These are phyloP conservation scores for Lactarius indigo DNA, from an alignment of 768 basidiomycete species.

Conservation along the genomic window DNA sequence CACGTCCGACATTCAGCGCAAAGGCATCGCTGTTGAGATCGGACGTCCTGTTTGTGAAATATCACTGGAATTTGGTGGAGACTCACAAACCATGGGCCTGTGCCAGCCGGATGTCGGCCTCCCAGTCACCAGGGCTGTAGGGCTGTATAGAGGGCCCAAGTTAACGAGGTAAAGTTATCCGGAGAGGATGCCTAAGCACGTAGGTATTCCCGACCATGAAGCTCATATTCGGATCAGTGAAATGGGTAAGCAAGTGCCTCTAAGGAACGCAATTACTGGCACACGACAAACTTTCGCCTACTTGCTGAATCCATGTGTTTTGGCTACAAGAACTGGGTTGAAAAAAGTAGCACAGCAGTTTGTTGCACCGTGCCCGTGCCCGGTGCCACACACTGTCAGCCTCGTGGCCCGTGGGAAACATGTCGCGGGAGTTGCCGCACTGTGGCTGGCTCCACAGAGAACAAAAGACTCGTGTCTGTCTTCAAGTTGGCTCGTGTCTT, in stretches of 20 bases:
- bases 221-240: slow-evolving; percentile 5
- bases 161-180: not conserved
- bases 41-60: not conserved
- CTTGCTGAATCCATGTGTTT: not conserved
- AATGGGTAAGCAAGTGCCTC: not conserved
- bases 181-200: not conserved
- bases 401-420: not conserved
- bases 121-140: slow-evolving; percentile 6
- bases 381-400: not conserved
- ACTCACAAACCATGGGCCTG: slow-evolving; percentile 16
- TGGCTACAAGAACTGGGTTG: not conserved
- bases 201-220: slow-evolving; percentile 20
- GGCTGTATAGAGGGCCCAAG: not conserved
- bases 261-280: slow-evolving; percentile 15
- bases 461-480: too few species aligned
- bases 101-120: slow-evolving; percentile 9
- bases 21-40: slow-evolving; percentile 11
- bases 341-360: not conserved
- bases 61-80: not conserved
- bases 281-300: slow-evolving; percentile 13
- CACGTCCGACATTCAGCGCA: slow-evolving; percentile 29
- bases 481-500: too few species aligned
- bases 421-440: not conserved
- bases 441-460: too few species aligned
- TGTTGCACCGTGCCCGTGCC: not conserved